phyloP scores from a whole-genome alignment of 176 grass and related monocot species.

The Tuctoria greenei region DNA sequence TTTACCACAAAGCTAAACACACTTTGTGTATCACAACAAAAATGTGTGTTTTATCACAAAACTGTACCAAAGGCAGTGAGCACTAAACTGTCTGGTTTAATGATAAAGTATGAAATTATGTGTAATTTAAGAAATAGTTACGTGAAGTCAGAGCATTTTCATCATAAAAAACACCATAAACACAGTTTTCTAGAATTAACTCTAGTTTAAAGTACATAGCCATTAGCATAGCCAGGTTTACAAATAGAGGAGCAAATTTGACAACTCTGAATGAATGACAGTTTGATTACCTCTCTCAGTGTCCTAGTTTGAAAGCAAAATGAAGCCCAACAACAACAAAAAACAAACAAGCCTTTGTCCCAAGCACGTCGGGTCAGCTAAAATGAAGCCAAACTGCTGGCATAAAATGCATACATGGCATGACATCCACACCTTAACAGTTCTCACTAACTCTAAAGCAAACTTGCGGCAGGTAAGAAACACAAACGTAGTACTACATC shows the following conservation, averaged over 20 bases:
- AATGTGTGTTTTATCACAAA: background rate
- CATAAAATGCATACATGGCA: constrained; percentile 1
- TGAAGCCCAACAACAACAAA: background rate
- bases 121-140: too few species aligned
- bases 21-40: background rate
- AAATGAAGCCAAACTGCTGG: background rate
- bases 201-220: too few species aligned
- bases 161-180: too few species aligned
- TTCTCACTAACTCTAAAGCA: background rate
- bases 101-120: background rate
- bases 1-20: background rate
- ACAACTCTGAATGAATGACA: too few species aligned
- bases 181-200: too few species aligned
- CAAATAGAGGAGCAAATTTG: background rate
- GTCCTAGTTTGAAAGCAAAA: constrained; percentile 8
- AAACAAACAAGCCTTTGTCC: too few species aligned
- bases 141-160: too few species aligned
- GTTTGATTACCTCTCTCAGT: background rate
- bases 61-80: background rate
- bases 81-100: background rate
- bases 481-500: background rate
- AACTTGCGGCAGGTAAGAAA: constrained; percentile 1
- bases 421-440: background rate
- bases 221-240: background rate
- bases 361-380: too few species aligned